phyloP scores from a whole-genome alignment of 176 grass and related monocot species.

The Phoenix dactylifera region DNA sequence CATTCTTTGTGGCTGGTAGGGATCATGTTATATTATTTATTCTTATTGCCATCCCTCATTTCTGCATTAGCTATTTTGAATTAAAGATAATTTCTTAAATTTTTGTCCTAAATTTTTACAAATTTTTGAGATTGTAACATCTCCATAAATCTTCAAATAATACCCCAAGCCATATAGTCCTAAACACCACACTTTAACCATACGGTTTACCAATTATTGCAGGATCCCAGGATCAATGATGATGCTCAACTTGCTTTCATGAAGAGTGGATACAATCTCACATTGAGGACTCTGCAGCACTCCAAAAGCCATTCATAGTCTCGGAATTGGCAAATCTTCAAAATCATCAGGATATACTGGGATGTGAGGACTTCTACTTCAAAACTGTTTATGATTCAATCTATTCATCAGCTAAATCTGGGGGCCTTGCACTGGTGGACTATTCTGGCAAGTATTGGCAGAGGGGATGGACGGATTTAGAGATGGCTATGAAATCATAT shows the following conservation, averaged over 20 bases:
- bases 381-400: constrained; percentile 38
- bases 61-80: too few species aligned
- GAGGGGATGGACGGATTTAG: constrained; percentile 58
- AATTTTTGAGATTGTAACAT: too few species aligned
- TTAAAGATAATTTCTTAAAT: too few species aligned
- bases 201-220: not conserved
- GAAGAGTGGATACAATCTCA: constrained; percentile 44
- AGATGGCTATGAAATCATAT: constrained; percentile 63
- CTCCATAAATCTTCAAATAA: too few species aligned
- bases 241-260: constrained; percentile 45
- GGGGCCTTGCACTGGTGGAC: constrained; percentile 38
- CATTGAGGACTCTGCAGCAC: constrained; percentile 30
- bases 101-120: too few species aligned
- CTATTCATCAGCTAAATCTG: constrained; percentile 33
- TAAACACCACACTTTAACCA: too few species aligned
- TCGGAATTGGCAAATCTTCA: constrained; percentile 61
- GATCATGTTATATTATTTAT: too few species aligned
- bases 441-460: constrained; percentile 79
- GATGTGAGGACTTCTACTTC: constrained; percentile 39
- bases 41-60: too few species aligned
- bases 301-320: constrained; percentile 53
- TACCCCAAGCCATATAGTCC: too few species aligned
- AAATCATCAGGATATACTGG: constrained; percentile 26
- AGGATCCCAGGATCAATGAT: constrained; percentile 37
- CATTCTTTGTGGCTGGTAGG: too few species aligned